Percentiles rank a stretch among this genome's conserved stretches.
Evolutionary conservation across 108 stramenopile genomes (phyloP).

Genomic region (Skeletonema tropicum): DNA sequence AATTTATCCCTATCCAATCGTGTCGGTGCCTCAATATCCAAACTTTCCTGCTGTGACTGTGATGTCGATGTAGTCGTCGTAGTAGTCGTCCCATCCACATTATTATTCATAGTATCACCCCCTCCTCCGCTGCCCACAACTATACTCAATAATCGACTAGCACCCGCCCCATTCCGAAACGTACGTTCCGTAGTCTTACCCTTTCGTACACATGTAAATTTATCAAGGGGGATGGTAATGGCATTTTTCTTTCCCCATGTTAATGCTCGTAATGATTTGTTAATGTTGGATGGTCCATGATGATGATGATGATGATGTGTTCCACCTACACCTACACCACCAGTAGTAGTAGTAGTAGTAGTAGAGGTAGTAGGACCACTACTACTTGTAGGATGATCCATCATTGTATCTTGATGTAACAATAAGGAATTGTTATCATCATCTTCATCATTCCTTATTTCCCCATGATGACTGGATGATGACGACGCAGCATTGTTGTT

Average conservation of each 20-base stretch:
- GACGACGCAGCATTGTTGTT: not conserved
- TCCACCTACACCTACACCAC: too few relatives aligned
- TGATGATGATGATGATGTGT: too few relatives aligned
- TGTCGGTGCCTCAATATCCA: slow-evolving; percentile 91
- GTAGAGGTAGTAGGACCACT: not conserved
- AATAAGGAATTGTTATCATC: slow-evolving; percentile 13
- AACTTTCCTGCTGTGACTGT: slow-evolving; percentile 36
- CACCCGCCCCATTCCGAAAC: slow-evolving; percentile 56
- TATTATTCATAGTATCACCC: too few relatives aligned
- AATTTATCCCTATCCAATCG: slow-evolving; percentile 86
- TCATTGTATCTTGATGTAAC: not conserved
- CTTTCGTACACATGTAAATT: slow-evolving; percentile 69
- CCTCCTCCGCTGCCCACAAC: slow-evolving; percentile 49
- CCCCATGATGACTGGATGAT: not conserved
- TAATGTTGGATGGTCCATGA: too few relatives aligned
- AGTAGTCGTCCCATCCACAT: not conserved
- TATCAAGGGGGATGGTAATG: slow-evolving; percentile 61
- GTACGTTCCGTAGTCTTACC: slow-evolving; percentile 88
- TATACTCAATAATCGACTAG: slow-evolving; percentile 65
- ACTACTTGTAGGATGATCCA: not conserved
- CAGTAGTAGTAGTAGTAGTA: too few relatives aligned
- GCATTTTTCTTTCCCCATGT: slow-evolving; percentile 90
- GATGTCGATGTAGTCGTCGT: too few relatives aligned
- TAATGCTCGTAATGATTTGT: slow-evolving; percentile 42
- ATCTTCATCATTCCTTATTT: not conserved